Conservation (phyloP, 2,329 filamentous ascomycete species). For the Pseudogymnoascus sp. region DNA sequence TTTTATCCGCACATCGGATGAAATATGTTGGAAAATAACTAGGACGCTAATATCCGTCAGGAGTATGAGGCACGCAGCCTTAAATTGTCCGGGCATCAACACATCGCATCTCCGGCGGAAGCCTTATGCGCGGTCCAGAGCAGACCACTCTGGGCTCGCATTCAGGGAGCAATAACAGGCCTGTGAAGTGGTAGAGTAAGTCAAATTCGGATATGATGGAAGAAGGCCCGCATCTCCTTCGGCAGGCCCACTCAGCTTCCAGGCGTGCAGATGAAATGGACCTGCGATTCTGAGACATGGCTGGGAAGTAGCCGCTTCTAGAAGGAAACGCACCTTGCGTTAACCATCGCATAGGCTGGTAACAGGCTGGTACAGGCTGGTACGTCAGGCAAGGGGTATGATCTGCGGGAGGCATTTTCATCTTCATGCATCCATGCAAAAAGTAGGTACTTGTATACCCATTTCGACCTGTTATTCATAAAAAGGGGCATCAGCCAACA, state of each 20-base stretch:
- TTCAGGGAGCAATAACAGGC: not conserved
- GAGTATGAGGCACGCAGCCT: not conserved
- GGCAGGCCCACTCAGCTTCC: not conserved
- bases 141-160: not conserved
- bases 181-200: not conserved
- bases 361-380: not conserved
- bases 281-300: not conserved
- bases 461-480: not conserved
- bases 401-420: constrained; percentile 2
- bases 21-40: not conserved
- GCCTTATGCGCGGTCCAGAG: not conserved
- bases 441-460: not conserved
- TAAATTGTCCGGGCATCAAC: not conserved
- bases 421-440: constrained; percentile 7
- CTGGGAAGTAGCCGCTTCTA: constrained; percentile 1
- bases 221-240: constrained; percentile 7
- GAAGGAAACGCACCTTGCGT: constrained; percentile 1
- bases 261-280: not conserved
- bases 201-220: constrained; percentile 3
- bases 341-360: not conserved
- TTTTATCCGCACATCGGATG: constrained; percentile 3
- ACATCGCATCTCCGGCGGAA: not conserved
- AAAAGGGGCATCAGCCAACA: not conserved
- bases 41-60: not conserved
- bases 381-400: not conserved